phyloP scores from a whole-genome alignment of 805 yeast species.

The Nakazawaea pomicola region DNA sequence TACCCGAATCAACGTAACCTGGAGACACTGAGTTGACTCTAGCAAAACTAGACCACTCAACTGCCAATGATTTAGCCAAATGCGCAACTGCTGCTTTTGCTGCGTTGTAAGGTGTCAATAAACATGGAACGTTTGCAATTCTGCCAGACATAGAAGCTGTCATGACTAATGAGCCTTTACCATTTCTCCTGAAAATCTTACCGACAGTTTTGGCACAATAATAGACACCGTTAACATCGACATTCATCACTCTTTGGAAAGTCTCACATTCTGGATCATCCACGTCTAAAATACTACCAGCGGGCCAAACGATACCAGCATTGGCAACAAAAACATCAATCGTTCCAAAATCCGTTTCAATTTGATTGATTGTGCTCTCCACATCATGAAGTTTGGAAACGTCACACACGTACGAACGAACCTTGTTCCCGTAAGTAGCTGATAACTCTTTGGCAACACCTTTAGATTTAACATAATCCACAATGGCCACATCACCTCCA shows the following conservation, averaged over 20 bases:
- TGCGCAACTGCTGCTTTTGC: conserved; percentile 49
- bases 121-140: conserved; percentile 49
- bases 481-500: conserved; percentile 37
- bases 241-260: conserved; percentile 41
- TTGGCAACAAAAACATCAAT: conserved; percentile 38
- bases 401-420: conserved; percentile 24
- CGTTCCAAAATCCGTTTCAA: conserved; percentile 30
- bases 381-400: conserved; percentile 27
- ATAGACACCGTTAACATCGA: conserved; percentile 46
- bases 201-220: conserved; percentile 50
- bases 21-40: conserved; percentile 49
- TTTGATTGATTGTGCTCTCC: conserved; percentile 21
- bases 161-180: conserved; percentile 43
- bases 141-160: conserved; percentile 55
- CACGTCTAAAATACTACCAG: conserved; percentile 28
- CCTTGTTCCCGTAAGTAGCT: conserved; percentile 28
- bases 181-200: conserved; percentile 40
- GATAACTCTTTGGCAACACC: conserved; percentile 31
- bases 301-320: conserved; percentile 34
- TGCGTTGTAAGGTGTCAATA: conserved; percentile 45
- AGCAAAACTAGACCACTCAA: conserved; percentile 45
- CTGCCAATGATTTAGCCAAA: conserved; percentile 41
- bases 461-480: conserved; percentile 33
- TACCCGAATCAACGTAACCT: conserved; percentile 47
- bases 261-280: conserved; percentile 28